A percentile compares a stretch with the other conserved stretches of the same genome.
These are phyloP conservation scores for Funneliformis mosseae DNA, from an alignment of 192 early-diverging fungal species.

Conservation along the genomic window DNA sequence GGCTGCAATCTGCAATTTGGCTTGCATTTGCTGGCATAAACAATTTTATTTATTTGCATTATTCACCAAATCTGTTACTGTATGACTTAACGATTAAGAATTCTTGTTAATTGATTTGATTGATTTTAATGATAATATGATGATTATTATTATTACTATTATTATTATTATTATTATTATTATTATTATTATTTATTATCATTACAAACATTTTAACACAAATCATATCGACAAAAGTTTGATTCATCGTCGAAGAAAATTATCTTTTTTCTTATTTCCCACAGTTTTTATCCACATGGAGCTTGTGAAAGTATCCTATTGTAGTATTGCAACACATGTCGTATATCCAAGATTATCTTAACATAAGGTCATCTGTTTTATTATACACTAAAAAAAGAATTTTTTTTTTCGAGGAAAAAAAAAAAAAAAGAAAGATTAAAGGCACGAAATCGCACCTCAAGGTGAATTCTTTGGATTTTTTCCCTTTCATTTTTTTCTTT, in stretches of 20 bases:
- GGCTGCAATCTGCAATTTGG: background rate
- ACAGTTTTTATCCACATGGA: constrained; percentile 2
- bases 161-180: too few relatives aligned
- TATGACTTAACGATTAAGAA: background rate
- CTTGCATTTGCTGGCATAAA: background rate
- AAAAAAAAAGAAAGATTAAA: background rate
- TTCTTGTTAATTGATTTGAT: background rate
- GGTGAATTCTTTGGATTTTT: background rate
- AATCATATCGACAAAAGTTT: too few relatives aligned
- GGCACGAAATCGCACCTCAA: background rate
- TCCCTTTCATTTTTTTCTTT: background rate
- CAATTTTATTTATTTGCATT: background rate
- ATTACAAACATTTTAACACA: too few relatives aligned
- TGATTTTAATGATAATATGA: background rate
- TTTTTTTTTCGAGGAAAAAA: background rate
- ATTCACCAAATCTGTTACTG: background rate
- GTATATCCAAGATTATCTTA: background rate
- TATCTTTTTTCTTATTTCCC: background rate
- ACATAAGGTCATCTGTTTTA: background rate
- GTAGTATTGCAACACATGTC: background rate
- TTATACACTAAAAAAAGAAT: background rate
- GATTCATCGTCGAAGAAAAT: too few relatives aligned
- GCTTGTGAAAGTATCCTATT: background rate
- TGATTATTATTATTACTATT: too few relatives aligned
- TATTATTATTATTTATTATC: too few relatives aligned